Conservation (phyloP, 345 rosid genomes). For the Gossypium rotundifolium region DNA sequence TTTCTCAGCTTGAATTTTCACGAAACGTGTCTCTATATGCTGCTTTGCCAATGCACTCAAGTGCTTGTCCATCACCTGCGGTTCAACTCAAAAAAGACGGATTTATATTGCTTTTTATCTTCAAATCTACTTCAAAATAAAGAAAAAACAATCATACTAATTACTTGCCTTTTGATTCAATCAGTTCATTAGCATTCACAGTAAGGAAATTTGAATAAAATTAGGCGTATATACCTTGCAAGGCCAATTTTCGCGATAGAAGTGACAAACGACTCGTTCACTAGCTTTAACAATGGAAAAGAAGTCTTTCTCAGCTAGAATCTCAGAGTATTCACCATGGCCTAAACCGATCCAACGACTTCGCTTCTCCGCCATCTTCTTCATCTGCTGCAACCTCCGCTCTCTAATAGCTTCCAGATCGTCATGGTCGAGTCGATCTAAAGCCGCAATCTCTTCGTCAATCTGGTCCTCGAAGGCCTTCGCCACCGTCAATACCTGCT, state of each 20-base stretch:
- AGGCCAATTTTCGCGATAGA: conserved; percentile 97
- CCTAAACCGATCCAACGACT: conserved; percentile 95
- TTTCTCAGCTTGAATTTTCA: conserved; percentile 94
- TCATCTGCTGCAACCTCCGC: conserved; percentile 82
- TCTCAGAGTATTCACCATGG: conserved; percentile 89
- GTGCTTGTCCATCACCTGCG: conserved; percentile 96
- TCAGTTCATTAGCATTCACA: background rate
- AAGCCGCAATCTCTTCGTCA: conserved; percentile 80
- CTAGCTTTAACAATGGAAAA: conserved; percentile 81
- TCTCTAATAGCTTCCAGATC: conserved; percentile 80
- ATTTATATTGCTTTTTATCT: background rate
- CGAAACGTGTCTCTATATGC: conserved; percentile 92
- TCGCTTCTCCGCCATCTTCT: conserved; percentile 88
- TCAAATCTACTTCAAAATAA: background rate
- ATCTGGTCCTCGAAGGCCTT: conserved; percentile 87
- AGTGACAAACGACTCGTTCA: conserved; percentile 94
- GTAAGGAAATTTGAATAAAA: background rate
- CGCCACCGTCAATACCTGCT: conserved; percentile 78
- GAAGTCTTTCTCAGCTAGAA: conserved; percentile 78
- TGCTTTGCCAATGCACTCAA: conserved; percentile 76
- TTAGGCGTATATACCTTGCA: conserved; percentile 53
- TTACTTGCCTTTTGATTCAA: background rate
- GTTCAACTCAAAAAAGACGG: conserved; percentile 7
- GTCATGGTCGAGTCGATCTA: conserved; percentile 79
- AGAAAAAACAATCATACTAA: background rate